These are phyloP conservation scores for Diplodia seriata DNA, from an alignment of 2,329 filamentous ascomycete species.

Conservation along the genomic window DNA sequence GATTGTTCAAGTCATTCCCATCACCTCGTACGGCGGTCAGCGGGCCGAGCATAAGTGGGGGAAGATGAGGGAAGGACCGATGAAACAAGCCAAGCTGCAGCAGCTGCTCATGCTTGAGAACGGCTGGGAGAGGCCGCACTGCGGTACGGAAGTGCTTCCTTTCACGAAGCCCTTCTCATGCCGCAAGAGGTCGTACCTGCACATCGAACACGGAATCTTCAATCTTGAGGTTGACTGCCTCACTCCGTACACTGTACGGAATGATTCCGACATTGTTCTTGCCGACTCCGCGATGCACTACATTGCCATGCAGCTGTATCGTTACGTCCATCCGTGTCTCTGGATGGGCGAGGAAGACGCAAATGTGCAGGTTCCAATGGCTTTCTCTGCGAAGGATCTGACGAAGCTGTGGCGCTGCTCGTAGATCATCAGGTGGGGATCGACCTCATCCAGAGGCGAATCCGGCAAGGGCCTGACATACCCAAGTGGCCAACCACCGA, in stretches of 20 bases:
- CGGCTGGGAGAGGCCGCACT: background rate
- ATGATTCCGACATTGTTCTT: background rate
- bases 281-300: background rate
- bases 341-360: background rate
- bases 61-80: background rate
- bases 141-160: background rate
- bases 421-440: constrained; percentile 2
- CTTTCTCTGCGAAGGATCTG: background rate
- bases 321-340: background rate
- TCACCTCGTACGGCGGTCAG: constrained; percentile 9
- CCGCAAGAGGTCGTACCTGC: constrained; percentile 21
- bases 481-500: background rate
- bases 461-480: constrained; percentile 4
- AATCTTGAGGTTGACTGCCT: constrained; percentile 15
- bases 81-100: background rate
- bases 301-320: background rate
- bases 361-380: background rate
- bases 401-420: background rate
- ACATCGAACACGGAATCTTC: background rate
- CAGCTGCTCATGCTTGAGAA: constrained; percentile 5
- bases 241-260: background rate
- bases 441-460: constrained; percentile 3
- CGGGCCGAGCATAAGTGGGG: constrained; percentile 7
- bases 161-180: background rate
- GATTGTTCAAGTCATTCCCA: constrained; percentile 2